phyloP scores from a whole-genome alignment of 495 filamentous ascomycete species.

The Baudoinia panamericana region DNA sequence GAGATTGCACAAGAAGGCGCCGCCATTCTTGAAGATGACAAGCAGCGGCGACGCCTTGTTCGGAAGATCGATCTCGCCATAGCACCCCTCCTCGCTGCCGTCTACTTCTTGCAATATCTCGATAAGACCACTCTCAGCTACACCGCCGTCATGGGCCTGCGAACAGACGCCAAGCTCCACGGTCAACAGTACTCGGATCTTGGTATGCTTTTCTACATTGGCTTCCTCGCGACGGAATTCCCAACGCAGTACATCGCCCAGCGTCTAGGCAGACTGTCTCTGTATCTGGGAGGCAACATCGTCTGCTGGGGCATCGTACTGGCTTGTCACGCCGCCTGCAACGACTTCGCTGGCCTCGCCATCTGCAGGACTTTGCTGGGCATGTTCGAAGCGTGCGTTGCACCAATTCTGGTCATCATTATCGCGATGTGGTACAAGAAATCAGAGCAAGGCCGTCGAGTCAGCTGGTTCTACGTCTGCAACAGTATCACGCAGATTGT shows the following conservation, averaged over 20 bases:
- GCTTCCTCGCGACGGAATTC: conserved; percentile 15
- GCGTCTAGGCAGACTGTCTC: conserved; percentile 6
- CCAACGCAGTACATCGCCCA: conserved; percentile 14
- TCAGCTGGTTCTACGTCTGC: conserved; percentile 2
- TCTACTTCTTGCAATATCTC: conserved; percentile 22
- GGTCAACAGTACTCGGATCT: conserved; percentile 4
- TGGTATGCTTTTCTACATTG: conserved; percentile 16
- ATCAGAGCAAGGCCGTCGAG: conserved; percentile 12
- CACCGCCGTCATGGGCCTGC: conserved; percentile 16
- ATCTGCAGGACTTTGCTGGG: conserved; percentile 18
- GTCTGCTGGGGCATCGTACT: conserved; percentile 18
- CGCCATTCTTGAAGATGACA: conserved; percentile 25
- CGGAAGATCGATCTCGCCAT: conserved; percentile 12
- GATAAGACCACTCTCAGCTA: conserved; percentile 23
- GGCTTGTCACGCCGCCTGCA: conserved; percentile 16
- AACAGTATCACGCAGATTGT: conserved; percentile 28
- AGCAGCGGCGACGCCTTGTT: conserved; percentile 11
- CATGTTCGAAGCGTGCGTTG: conserved; percentile 13
- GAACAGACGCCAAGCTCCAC: conserved; percentile 13
- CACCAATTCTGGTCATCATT: conserved; percentile 15
- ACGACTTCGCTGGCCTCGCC: conserved; percentile 12
- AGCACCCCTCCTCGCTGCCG: conserved; percentile 7
- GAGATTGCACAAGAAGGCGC: conserved; percentile 23
- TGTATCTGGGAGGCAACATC: conserved; percentile 15
- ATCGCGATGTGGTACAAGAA: conserved; percentile 20